A percentile compares a stretch with the other conserved stretches of the same genome.
Conservation (phyloP, 768 basidiomycete genomes). For the Leucocoprinus leucothites region DNA sequence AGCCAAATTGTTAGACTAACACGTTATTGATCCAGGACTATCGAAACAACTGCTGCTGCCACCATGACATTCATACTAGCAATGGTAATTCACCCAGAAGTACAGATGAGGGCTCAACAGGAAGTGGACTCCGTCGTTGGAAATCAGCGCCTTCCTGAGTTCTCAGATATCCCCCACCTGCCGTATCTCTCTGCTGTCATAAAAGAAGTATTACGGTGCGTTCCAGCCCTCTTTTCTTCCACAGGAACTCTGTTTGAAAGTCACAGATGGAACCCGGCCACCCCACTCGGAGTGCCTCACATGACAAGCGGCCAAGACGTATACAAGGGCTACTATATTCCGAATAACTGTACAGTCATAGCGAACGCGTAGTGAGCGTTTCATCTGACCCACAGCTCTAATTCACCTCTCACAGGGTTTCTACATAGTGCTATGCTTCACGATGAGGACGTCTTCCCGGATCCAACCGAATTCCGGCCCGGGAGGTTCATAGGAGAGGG, state of each 20-base stretch:
- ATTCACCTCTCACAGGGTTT: neutral
- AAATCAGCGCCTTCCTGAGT: constrained; percentile 7
- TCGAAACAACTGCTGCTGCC: constrained; percentile 25
- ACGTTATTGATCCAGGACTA: neutral
- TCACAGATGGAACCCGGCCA: neutral
- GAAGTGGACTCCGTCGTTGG: constrained; percentile 9
- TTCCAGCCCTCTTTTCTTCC: neutral
- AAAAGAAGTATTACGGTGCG: constrained; percentile 19
- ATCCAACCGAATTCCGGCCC: too few relatives aligned
- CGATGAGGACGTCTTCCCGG: constrained; percentile 8
- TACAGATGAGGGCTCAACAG: constrained; percentile 6
- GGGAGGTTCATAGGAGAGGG: neutral
- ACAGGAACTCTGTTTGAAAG: too few relatives aligned
- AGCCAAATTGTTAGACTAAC: neutral
- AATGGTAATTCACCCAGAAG: constrained; percentile 5
- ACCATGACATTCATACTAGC: constrained; percentile 36
- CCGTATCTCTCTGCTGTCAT: constrained; percentile 21
- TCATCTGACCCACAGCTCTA: neutral
- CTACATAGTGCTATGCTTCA: constrained; percentile 14
- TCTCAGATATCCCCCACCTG: constrained; percentile 16
- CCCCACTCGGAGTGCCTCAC: neutral
- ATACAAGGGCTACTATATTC: constrained; percentile 8
- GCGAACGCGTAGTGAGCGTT: constrained; percentile 5
- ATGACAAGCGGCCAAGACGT: neutral
- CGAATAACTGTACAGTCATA: neutral